phyloP scores from a whole-genome alignment of 129 eudicot species.

The Logfia minima region DNA sequence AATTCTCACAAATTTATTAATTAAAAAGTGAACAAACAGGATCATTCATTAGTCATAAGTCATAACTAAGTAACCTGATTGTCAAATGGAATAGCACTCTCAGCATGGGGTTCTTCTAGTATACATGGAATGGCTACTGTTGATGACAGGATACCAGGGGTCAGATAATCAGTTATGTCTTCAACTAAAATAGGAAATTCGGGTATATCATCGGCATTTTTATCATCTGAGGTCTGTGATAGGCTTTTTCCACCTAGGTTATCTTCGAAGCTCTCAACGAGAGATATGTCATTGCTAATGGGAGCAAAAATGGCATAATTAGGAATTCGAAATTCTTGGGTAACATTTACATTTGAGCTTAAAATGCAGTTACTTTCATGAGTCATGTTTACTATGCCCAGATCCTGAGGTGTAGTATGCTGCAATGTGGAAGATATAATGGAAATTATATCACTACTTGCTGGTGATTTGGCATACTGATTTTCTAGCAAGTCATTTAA shows the following conservation, averaged over 20 bases:
- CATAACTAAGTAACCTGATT: constrained; percentile 26
- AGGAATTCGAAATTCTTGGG: constrained; percentile 19
- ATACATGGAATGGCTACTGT: constrained; percentile 23
- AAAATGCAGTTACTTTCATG: constrained; percentile 9
- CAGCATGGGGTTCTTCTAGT: constrained; percentile 38
- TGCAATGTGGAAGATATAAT: constrained; percentile 7
- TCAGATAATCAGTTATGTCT: constrained; percentile 43
- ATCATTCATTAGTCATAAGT: not conserved
- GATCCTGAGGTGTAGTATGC: constrained; percentile 1
- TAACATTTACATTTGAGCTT: constrained; percentile 19
- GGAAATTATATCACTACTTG: constrained; percentile 8
- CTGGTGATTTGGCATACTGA: constrained; percentile 12
- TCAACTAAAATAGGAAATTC: constrained; percentile 34
- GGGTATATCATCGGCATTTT: not conserved
- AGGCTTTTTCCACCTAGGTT: not conserved
- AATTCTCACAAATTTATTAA: not conserved
- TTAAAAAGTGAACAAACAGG: not conserved
- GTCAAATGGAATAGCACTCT: constrained; percentile 22
- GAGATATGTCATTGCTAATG: constrained; percentile 12
- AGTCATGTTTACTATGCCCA: constrained; percentile 3
- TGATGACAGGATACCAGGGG: constrained; percentile 32
- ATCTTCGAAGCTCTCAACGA: constrained; percentile 13
- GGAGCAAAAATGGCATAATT: constrained; percentile 20
- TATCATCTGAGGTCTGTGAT: constrained; percentile 26
- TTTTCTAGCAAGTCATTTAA: not conserved